Percentiles rank a stretch among this genome's conserved stretches.
phyloP scores from a whole-genome alignment of 345 rosid species.

The Physaria fendleri region DNA sequence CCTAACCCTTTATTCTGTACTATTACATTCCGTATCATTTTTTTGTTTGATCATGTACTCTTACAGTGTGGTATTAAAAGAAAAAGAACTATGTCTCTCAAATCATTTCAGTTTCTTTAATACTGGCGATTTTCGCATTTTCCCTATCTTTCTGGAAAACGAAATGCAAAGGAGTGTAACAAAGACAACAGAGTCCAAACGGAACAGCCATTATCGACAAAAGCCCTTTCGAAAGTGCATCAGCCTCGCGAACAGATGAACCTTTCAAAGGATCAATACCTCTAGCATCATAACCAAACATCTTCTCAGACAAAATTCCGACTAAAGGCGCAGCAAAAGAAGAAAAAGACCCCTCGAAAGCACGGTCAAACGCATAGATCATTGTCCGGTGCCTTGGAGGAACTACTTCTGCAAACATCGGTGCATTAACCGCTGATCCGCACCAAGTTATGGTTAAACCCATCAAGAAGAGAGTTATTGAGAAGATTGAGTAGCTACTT shows the following conservation, averaged over 20 bases:
- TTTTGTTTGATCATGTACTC: constrained; percentile 24
- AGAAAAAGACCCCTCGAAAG: constrained; percentile 86
- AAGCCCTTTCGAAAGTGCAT: constrained; percentile 77
- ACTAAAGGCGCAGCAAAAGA: constrained; percentile 95
- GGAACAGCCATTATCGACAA: constrained; percentile 90
- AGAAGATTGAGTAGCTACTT: constrained; percentile 51
- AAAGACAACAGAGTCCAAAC: constrained; percentile 75
- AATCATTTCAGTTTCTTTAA: constrained; percentile 57
- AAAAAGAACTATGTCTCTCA: constrained; percentile 12
- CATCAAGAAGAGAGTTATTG: constrained; percentile 65
- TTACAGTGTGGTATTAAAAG: constrained; percentile 17
- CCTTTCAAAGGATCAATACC: constrained; percentile 61
- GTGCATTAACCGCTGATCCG: constrained; percentile 79
- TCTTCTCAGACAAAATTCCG: constrained; percentile 80
- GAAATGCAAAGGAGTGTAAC: constrained; percentile 75
- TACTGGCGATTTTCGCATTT: constrained; percentile 37
- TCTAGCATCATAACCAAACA: constrained; percentile 72
- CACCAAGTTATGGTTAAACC: constrained; percentile 91
- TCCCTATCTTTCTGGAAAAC: constrained; percentile 64
- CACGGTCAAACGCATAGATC: constrained; percentile 93
- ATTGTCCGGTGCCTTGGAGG: constrained; percentile 86
- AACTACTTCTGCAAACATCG: constrained; percentile 92
- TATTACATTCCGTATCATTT: no score
- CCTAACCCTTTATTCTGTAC: constrained; percentile 3
- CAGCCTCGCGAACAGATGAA: constrained; percentile 49